Base-by-base conservation (phyloP, 2,329 filamentous ascomycete genomes). In the Aspergillus transmontanensis region DNA sequence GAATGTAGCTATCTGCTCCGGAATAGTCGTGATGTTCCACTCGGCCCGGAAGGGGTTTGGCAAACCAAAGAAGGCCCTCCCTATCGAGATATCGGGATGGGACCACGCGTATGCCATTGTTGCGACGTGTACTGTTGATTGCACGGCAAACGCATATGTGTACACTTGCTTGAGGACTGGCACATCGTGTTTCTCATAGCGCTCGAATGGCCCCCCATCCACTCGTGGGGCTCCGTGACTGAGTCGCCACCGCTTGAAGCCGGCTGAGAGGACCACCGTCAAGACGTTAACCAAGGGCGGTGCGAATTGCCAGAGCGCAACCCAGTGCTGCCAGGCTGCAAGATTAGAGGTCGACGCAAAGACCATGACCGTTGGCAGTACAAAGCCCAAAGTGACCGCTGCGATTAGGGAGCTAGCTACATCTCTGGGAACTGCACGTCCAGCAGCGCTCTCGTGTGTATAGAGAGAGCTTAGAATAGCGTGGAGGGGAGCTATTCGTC, bases 71-170 rank as follows among this genome's bases (percentile, higher is more conserved):
- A 57, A 41, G 11, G 36, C 30, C 16, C n/a, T 43, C 9, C n/a
- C n/a, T 11, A 36, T 41, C 1, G 54, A 43, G 34, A 57, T 41
- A 11, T 19, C 10, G 10, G 54, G 54, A 26, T 57, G 34, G 54
- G 54, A 57, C 54, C 54, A 57, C n/a, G 54, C 34, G 36, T 57
- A 57, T 43, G 54, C 36, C 9, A 57, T n/a, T 7, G 34, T 57
- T 19, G 54, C 54, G 4, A 57, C 9, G 21, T 57, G 54, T 12
- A 41, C 36, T 7, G 36, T 30, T 23, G 54, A n/a, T 21, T 57
- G 54, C 19, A 57, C 34, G 21, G 32, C 23, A n/a, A 57, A 28
- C 4, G 54, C 54, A 41, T 41, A 57, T 19, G 23, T 57, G 36
- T 57, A 57, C 19, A 26, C 54, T 6, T 19, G n/a, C 32, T 41